Percentiles rank a stretch among this genome's conserved stretches.
These are phyloP conservation scores for Tricladium varicosporioides DNA, from an alignment of 2,329 filamentous ascomycete species.

Conservation along the genomic window DNA sequence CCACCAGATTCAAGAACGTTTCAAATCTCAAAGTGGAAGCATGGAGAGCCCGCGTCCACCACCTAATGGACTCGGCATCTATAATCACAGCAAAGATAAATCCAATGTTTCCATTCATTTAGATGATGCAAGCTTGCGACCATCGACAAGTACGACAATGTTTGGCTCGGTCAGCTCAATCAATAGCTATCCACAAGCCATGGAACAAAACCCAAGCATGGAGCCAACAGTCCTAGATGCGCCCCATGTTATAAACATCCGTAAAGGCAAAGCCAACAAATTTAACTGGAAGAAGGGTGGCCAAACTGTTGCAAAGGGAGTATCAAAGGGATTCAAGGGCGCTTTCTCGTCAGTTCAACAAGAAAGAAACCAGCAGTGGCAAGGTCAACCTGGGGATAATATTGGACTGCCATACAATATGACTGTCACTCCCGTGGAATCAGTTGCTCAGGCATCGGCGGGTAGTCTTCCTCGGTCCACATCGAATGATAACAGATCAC, in stretches of 20 bases:
- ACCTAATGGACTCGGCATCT: slow-evolving; percentile 63
- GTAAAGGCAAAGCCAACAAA: slow-evolving; percentile 87
- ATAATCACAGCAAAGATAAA: slow-evolving; percentile 51
- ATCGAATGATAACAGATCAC: slow-evolving; percentile 29
- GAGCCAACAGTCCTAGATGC: slow-evolving; percentile 40
- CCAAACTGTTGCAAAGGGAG: slow-evolving; percentile 89
- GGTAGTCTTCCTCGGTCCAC: slow-evolving; percentile 24
- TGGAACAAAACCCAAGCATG: slow-evolving; percentile 34
- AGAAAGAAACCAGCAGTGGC: slow-evolving; percentile 51
- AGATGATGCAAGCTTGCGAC: slow-evolving; percentile 38
- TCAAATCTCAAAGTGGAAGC: slow-evolving; percentile 70
- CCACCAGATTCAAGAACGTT: slow-evolving; percentile 88
- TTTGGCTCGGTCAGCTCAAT: slow-evolving; percentile 27
- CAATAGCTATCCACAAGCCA: slow-evolving; percentile 31
- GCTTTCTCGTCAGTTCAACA: slow-evolving; percentile 62
- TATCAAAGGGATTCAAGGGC: slow-evolving; percentile 90
- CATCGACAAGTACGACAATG: slow-evolving; percentile 39
- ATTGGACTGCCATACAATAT: slow-evolving; percentile 71
- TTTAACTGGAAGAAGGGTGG: slow-evolving; percentile 99
- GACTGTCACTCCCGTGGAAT: slow-evolving; percentile 56
- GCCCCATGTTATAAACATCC: slow-evolving; percentile 92
- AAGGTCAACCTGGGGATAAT: slow-evolving; percentile 57
- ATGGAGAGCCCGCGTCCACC: slow-evolving; percentile 41
- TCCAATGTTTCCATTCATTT: slow-evolving; percentile 34
- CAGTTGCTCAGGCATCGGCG: slow-evolving; percentile 32